Evolutionary conservation across 2,329 filamentous ascomycete species (phyloP), one percentile per base, ranked within the genome.

Genomic region (Ophiocordyceps sinensis): DNA sequence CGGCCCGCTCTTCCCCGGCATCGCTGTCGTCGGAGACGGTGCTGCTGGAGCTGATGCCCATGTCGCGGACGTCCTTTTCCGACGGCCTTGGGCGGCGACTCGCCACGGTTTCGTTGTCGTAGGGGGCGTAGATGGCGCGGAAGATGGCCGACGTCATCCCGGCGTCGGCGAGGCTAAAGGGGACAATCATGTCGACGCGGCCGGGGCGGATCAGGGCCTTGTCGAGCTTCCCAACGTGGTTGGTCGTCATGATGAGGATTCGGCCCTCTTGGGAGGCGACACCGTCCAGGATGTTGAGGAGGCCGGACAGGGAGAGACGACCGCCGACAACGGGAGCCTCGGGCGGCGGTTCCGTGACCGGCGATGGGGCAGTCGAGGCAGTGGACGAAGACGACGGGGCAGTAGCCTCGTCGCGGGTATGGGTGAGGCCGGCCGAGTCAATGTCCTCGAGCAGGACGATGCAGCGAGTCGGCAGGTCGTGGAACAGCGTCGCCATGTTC

Each of bases 221-320:
- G 59, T 78, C 75, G 9, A 78, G 65, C 51, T 73, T 74, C 46
- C 78, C 73, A 0, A 75, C 41, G 53, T 77, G 73, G 49, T 79
- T 79, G n/a, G 75, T 78, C 3, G 75, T 79, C 75, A 78, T 79
- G 55, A 79, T 70, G 13, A 79, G 64, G 5, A 78, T 65, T n/a
- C 74, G 69, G 7, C 75, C 74, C 51, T 79, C 75, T 46, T 77
- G 73, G 9, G 73, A 76, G 15, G 73, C 73, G 7, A 79, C 75
- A 32, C 85, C 83, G 49, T 93, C 84, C 34, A 91, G 78, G 37
- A 84, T 81, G 58, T 91, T 91, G 38, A 91, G 73, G 2, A 91
- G 66, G 0, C 82, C 83, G 0, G 82, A 86, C 2, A 91, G 69
- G 0, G 82, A 85, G 36, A 91, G 60, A 4, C 68, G 60, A 2